Base-by-base conservation (phyloP, 371 early-diverging fungal genomes). In the Apophysomyces ossiformis region DNA sequence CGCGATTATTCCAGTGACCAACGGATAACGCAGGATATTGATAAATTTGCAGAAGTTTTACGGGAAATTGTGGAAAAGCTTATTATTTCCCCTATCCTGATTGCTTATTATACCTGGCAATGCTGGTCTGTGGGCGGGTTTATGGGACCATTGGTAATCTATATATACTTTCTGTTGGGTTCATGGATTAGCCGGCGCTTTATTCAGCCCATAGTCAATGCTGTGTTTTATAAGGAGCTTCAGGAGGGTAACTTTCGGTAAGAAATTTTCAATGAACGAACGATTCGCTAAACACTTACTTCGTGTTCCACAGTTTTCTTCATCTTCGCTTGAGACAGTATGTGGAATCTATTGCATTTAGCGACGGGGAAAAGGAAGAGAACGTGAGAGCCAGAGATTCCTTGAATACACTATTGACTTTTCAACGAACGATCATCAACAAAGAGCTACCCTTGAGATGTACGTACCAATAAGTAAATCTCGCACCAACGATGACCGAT, bases 21-120 rank as follows among this genome's bases (percentile, higher is more conserved):
- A 74, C 90, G 96, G 7, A 93, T 96, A 47, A 85, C 96, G 5
- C 94, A 95, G 70, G 97, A 97, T 73, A 85, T 94, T 12, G 95
- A 93, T 67, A 90, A 90, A 64, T 86, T 97, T 47, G 65, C 93
- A 7, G 85, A 84, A 11, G 69, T 87, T 45, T 60, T 90, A 12
- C 80, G 86, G 4, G 70, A 83, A 16, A 85, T 94, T 37, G 66
- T 91, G n/a, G 82, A 92, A 21, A 80, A 86, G 15, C 71, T 93
- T 12, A 78, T 93, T 13, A 85, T 95, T 47, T 82, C 90, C 9
- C 97, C 97, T 7, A 37, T 90, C 43, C 78, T 95, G 50, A 83
- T 95, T 5, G 76, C 76, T 0, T 93, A 90, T 73, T 95, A 95
- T 71, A 89, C 95, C 0, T 90, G 83, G 71, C 75, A 87, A 65